Base-by-base conservation (phyloP, 768 basidiomycete species). In the Mycena haematopus region DNA sequence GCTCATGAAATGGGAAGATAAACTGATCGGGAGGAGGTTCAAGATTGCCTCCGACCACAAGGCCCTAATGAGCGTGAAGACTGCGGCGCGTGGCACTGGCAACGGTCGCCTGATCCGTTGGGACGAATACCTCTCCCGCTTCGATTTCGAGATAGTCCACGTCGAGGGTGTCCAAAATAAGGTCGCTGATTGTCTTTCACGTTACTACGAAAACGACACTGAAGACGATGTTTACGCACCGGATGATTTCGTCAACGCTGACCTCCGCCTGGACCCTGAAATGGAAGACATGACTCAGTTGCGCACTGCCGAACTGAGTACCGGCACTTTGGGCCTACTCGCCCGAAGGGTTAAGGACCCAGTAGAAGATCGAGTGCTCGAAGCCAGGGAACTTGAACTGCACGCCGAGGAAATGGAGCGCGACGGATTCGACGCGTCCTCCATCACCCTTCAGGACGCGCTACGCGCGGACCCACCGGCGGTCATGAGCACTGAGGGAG, bases 111-210 rank as follows among this genome's bases (percentile, higher is more conserved):
- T 54, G 3, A 44, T 54, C 19, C 38, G 53, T 3, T 56, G 54
- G 54, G 42, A 56, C 38, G 54, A 56, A 19, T 56, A 56, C n/a
- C 31, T 56, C 2, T 77, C 77, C 47, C 58, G 54, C 1, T 56
- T 56, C 17, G 54, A 56, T 17, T 56, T 56, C 15, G 54, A 56
- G n/a, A 56, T 56, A 13, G 13, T 17, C 1, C 54, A 56, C 11
- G 44, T 56, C 10, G 42, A 45, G 19, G 54, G 54, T n/a, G n/a
- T n/a, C n/a, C n/a, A n/a, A n/a, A n/a, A n/a, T n/a, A n/a, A n/a
- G n/a, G n/a, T n/a, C n/a, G 6, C 15, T 14, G 9, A 56, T 19
- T 56, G 54, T 22, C 21, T 56, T 1, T 45, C 44, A 1, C 25
- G 54, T 1, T 11, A n/a, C 14, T 45, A 31, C 8, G 42, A 56